These are phyloP conservation scores for Wickerhamiella azymoides DNA, from an alignment of 805 yeast genomes.

Conservation along the genomic window DNA sequence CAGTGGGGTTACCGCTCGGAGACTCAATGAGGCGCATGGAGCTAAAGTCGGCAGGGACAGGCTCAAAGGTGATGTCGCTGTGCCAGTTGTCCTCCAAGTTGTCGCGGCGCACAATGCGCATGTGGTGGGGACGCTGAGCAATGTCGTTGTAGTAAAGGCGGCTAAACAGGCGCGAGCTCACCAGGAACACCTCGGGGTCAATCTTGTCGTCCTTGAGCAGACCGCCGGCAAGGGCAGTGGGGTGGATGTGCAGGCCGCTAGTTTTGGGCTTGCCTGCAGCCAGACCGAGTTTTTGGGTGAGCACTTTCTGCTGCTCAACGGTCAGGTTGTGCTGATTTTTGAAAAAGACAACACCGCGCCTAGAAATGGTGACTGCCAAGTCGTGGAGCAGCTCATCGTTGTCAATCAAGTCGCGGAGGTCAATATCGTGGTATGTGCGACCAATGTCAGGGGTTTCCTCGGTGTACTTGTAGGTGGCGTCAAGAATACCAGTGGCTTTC, in stretches of 20 bases:
- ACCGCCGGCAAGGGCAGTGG: slow-evolving; percentile 10
- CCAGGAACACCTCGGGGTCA: slow-evolving; percentile 9
- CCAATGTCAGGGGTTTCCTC: slow-evolving; percentile 9
- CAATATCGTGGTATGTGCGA: slow-evolving; percentile 14
- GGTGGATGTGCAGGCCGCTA: slow-evolving; percentile 11
- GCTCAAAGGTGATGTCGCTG: slow-evolving; percentile 43
- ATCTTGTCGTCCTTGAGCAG: slow-evolving; percentile 6
- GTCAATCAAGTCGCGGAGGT: slow-evolving; percentile 17
- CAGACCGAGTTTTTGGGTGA: slow-evolving; percentile 8
- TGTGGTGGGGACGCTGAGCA: not conserved
- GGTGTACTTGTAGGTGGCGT: slow-evolving; percentile 8
- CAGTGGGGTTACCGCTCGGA: slow-evolving; percentile 16
- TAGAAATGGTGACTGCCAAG: slow-evolving; percentile 33
- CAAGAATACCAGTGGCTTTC: slow-evolving; percentile 7
- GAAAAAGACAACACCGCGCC: slow-evolving; percentile 39
- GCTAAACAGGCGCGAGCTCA: slow-evolving; percentile 2
- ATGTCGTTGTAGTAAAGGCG: not conserved
- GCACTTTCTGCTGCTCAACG: slow-evolving; percentile 18
- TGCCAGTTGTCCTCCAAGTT: slow-evolving; percentile 28
- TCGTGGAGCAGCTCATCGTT: slow-evolving; percentile 24
- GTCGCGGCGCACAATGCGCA: slow-evolving; percentile 1
- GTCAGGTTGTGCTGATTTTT: slow-evolving; percentile 30
- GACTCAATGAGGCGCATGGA: slow-evolving; percentile 37
- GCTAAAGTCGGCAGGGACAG: slow-evolving; percentile 43
- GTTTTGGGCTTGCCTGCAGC: slow-evolving; percentile 9